Evolutionary conservation across 805 yeast species (phyloP).

Genomic region (Wilhelminamyces savonicus): DNA sequence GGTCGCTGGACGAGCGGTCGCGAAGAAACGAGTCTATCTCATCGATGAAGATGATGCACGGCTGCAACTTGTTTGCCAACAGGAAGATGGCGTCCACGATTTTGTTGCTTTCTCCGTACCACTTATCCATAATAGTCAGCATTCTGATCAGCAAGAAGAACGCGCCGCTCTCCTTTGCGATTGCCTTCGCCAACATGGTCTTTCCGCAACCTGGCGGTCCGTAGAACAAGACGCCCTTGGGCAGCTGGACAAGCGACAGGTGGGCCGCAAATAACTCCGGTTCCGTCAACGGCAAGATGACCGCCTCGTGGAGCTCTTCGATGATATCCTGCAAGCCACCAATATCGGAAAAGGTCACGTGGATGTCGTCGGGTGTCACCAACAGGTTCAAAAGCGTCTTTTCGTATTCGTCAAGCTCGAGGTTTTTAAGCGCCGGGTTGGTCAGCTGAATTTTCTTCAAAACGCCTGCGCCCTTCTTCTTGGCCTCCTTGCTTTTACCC

Average conservation of each 20-base stretch:
- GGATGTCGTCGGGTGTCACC: constrained; percentile 78
- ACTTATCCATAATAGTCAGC: constrained; percentile 93
- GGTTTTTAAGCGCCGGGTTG: constrained; percentile 51
- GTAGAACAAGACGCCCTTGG: constrained; percentile 85
- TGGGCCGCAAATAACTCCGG: constrained; percentile 72
- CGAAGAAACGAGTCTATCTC: constrained; percentile 93
- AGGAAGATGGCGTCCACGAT: constrained; percentile 90
- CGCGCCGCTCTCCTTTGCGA: constrained; percentile 88
- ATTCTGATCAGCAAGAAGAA: constrained; percentile 84
- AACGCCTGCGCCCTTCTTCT: constrained; percentile 51
- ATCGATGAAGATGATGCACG: constrained; percentile 92
- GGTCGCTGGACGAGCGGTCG: constrained; percentile 78
- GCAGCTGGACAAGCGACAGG: constrained; percentile 71
- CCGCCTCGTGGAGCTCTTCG: constrained; percentile 82
- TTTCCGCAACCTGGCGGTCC: constrained; percentile 99
- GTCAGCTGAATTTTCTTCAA: constrained; percentile 30
- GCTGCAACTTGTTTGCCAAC: constrained; percentile 81
- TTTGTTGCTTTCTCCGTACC: constrained; percentile 96
- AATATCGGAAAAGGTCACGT: constrained; percentile 69
- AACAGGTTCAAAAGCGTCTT: constrained; percentile 69
- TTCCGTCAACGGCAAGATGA: constrained; percentile 71
- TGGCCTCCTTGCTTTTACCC: constrained; percentile 47
- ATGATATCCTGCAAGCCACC: constrained; percentile 85
- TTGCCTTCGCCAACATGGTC: constrained; percentile 94
- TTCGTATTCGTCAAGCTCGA: constrained; percentile 69